phyloP scores from a whole-genome alignment of 1,284 basidiomycete genomes.

The Coniferiporia sulphurascens region DNA sequence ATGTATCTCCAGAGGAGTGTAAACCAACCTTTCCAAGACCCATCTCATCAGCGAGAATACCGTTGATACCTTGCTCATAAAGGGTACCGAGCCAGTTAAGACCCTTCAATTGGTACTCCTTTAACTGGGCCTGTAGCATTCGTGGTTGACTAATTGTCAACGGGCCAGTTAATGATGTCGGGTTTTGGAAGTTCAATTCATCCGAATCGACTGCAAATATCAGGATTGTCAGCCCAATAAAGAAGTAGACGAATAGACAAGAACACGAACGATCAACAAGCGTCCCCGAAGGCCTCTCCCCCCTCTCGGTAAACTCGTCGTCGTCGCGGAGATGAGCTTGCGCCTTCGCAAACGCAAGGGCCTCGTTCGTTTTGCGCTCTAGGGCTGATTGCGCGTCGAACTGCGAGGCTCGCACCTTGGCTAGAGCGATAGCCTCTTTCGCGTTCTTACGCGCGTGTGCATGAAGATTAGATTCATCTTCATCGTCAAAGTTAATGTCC shows the following conservation, averaged over 20 bases:
- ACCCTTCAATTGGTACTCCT: constrained; percentile 98
- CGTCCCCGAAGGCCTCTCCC: constrained; percentile 29
- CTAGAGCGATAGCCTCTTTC: constrained; percentile 82
- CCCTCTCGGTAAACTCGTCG: constrained; percentile 32
- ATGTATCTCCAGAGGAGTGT: background rate
- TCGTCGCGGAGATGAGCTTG: constrained; percentile 55
- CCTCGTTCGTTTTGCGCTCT: constrained; percentile 78
- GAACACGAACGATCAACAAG: constrained; percentile 63
- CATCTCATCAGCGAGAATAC: constrained; percentile 99
- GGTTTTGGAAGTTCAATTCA: constrained; percentile 99
- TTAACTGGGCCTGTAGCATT: constrained; percentile 95
- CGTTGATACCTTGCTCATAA: constrained; percentile 99
- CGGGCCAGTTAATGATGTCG: constrained; percentile 86
- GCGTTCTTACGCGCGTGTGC: constrained; percentile 88
- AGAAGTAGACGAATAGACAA: constrained; percentile 1
- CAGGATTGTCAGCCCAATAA: constrained; percentile 12
- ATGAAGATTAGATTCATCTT: constrained; percentile 88
- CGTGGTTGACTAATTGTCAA: constrained; percentile 88
- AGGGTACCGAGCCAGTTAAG: constrained; percentile 97
- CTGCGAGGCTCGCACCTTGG: constrained; percentile 75
- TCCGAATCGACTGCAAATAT: constrained; percentile 77
- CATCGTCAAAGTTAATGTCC: constrained; percentile 94
- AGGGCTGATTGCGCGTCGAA: constrained; percentile 84
- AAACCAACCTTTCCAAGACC: constrained; percentile 80
- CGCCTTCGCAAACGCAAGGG: constrained; percentile 60